Conservation (phyloP, 2,329 filamentous ascomycete species). For the Biscogniauxia mediterranea region DNA sequence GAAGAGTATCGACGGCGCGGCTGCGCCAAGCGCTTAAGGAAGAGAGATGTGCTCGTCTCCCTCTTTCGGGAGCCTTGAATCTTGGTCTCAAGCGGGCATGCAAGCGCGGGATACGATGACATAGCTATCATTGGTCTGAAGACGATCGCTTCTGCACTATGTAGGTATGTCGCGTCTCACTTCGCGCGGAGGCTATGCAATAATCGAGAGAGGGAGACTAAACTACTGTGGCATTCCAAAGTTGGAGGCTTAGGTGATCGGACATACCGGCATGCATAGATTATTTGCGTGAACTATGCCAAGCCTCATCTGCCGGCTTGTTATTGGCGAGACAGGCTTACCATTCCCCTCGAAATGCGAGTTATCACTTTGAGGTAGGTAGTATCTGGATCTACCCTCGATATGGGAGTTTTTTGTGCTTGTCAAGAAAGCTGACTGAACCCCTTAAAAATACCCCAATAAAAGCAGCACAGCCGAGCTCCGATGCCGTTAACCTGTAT, state of each 20-base stretch:
- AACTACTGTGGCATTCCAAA: not conserved
- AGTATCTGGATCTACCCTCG: not conserved
- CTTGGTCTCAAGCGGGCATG: not conserved
- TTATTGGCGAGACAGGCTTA: not conserved
- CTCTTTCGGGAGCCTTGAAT: too few species aligned
- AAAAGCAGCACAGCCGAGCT: not conserved
- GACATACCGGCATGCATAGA: not conserved
- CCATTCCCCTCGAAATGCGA: not conserved
- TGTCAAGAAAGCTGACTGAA: not conserved
- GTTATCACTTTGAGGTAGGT: not conserved
- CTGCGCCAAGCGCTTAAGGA: not conserved
- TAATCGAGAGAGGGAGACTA: not conserved
- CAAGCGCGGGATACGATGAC: not conserved
- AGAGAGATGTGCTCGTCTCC: not conserved
- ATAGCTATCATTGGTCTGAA: not conserved
- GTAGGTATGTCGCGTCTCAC: not conserved
- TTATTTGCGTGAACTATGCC: not conserved
- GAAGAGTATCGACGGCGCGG: not conserved
- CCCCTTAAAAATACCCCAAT: not conserved
- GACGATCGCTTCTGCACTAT: not conserved
- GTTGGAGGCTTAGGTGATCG: not conserved
- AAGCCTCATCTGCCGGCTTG: not conserved
- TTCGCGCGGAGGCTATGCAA: not conserved
- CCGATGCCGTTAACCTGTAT: not conserved
- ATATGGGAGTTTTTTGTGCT: not conserved